Conservation (phyloP, 129 eudicot species). For the Helichrysum umbraculigerum region DNA sequence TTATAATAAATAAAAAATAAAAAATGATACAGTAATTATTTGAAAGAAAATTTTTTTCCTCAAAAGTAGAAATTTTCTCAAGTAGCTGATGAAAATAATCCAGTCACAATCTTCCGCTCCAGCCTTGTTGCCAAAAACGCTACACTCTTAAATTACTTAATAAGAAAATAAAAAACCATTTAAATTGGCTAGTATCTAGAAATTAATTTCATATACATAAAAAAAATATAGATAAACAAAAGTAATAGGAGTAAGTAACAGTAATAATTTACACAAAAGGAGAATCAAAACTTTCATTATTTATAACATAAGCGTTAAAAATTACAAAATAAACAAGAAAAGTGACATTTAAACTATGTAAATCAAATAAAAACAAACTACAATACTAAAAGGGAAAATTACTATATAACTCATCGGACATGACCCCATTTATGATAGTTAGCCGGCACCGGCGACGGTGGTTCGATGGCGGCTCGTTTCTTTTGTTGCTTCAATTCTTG, state of each 20-base stretch:
- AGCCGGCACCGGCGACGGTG: constrained; percentile 50
- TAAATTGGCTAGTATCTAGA: too few species aligned
- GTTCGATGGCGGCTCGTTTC: constrained; percentile 50
- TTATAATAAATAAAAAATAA: too few species aligned
- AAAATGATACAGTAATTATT: too few species aligned
- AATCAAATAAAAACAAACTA: constrained; percentile 14
- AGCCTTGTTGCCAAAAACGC: too few species aligned
- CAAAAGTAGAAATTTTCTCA: too few species aligned
- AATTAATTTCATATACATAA: too few species aligned
- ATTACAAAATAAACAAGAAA: constrained; percentile 6
- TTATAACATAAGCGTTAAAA: constrained; percentile 14
- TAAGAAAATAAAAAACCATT: too few species aligned
- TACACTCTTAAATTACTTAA: too few species aligned
- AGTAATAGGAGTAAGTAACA: neutral
- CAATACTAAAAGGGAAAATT: neutral
- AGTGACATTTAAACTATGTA: neutral
- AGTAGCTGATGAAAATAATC: too few species aligned
- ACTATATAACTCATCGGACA: constrained; percentile 23
- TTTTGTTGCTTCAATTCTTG: constrained; percentile 56
- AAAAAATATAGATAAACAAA: too few species aligned
- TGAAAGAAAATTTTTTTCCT: too few species aligned
- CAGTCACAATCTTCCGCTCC: too few species aligned
- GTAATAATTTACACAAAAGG: neutral
- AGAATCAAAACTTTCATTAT: constrained; percentile 23
- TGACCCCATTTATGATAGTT: constrained; percentile 37